Percentiles rank a stretch among this genome's conserved stretches.
These are phyloP conservation scores for Colletotrichum orchidophilum DNA, from an alignment of 2,329 filamentous ascomycete species.

Conservation along the genomic window DNA sequence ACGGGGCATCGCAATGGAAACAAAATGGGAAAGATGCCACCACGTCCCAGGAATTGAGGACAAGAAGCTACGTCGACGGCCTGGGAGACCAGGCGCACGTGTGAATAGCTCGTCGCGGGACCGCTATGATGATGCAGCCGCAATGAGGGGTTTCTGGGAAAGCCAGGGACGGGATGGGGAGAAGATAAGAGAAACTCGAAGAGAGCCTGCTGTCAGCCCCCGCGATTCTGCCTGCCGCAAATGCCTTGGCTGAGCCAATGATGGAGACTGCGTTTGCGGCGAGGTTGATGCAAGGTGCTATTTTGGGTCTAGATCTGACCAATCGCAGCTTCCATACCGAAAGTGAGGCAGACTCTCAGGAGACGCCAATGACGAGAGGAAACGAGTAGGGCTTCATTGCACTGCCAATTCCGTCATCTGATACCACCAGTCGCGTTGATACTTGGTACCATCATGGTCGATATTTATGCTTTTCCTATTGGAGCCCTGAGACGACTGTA, in stretches of 20 bases:
- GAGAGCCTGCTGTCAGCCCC: not conserved
- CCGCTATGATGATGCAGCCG: not conserved
- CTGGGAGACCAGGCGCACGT: accelerated
- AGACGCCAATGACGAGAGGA: not conserved
- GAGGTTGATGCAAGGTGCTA: not conserved
- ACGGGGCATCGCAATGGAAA: not conserved
- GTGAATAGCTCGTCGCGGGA: not conserved
- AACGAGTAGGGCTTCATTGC: too few species aligned
- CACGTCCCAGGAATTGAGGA: accelerated
- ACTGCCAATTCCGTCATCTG: not conserved
- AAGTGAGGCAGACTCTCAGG: not conserved
- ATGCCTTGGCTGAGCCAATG: not conserved
- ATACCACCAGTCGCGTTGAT: too few species aligned
- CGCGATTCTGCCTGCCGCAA: not conserved
- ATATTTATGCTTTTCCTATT: too few species aligned
- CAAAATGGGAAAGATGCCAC: too few species aligned
- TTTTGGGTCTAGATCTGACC: not conserved
- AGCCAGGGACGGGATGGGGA: too few species aligned
- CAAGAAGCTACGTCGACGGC: accelerated
- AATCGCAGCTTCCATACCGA: not conserved
- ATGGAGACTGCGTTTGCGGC: not conserved
- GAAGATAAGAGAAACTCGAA: too few species aligned
- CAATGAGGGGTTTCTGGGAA: not conserved
- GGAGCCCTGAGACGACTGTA: too few species aligned
- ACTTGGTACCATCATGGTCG: too few species aligned